phyloP scores from a whole-genome alignment of 257 asterid species.

The Solanum infundibuliforme region DNA sequence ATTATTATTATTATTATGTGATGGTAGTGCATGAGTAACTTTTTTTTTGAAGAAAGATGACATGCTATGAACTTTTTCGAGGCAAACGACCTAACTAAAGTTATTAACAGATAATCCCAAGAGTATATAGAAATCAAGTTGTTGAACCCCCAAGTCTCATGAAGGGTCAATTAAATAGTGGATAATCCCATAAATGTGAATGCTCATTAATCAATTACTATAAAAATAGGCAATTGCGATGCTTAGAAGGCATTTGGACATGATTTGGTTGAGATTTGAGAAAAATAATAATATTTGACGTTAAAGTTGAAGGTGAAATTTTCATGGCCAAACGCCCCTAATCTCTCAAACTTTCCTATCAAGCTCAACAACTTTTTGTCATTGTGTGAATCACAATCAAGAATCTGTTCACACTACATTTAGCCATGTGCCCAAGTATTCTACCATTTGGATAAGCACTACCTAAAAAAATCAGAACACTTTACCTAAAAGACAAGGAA shows the following conservation, averaged over 20 bases:
- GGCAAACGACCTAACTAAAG: not conserved
- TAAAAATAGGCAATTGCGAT: not conserved
- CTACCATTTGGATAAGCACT: not conserved
- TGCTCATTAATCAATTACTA: not conserved
- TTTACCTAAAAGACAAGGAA: not conserved
- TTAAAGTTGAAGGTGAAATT: not conserved
- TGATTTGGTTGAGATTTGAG: not conserved
- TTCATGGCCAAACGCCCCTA: not conserved
- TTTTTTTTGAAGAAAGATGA: not conserved
- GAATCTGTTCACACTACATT: not conserved
- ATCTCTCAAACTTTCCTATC: not conserved
- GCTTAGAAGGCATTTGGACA: not conserved
- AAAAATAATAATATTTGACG: not conserved
- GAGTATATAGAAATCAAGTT: not conserved
- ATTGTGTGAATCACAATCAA: not conserved
- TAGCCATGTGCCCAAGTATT: not conserved
- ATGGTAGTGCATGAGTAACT: not conserved
- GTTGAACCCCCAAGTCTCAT: not conserved
- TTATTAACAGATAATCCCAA: not conserved
- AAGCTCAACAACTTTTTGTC: not conserved
- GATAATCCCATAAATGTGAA: not conserved
- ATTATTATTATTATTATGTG: not conserved
- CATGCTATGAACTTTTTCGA: not conserved
- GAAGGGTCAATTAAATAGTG: not conserved
- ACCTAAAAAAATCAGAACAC: not conserved